These are phyloP conservation scores for Zarea fungicola DNA, from an alignment of 2,329 filamentous ascomycete species.

Conservation along the genomic window DNA sequence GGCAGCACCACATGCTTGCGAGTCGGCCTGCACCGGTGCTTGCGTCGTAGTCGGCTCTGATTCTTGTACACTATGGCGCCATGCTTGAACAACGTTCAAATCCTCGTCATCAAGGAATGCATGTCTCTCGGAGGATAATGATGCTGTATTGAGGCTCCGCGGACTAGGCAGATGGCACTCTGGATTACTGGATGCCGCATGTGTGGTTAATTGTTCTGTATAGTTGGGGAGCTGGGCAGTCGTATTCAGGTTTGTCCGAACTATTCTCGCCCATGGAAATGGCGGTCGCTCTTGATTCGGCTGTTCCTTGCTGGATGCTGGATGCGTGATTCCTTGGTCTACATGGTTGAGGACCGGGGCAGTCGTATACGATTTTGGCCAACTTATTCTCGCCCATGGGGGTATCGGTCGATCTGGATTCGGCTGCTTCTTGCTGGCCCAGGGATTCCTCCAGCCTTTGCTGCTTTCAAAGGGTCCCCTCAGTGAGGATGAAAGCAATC, in stretches of 20 bases:
- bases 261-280: too few relatives aligned
- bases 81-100: conserved; percentile 26
- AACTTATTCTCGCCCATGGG: too few relatives aligned
- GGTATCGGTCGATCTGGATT: too few relatives aligned
- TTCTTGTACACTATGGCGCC: conserved; percentile 23
- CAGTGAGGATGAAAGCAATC: conserved; percentile 56
- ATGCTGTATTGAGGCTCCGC: conserved; percentile 19
- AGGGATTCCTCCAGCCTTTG: conserved; percentile 49
- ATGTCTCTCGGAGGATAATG: conserved; percentile 10
- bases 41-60: conserved; percentile 18
- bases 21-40: conserved; percentile 11
- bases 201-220: not conserved
- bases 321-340: not conserved
- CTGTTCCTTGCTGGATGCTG: not conserved
- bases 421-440: conserved; percentile 31
- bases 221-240: too few relatives aligned
- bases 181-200: not conserved
- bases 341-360: too few relatives aligned
- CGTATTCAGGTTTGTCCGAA: too few relatives aligned
- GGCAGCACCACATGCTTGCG: conserved; percentile 16
- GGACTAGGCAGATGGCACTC: conserved; percentile 18
- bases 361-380: too few relatives aligned
- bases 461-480: conserved; percentile 54
- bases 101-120: conserved; percentile 19
- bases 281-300: too few relatives aligned